phyloP scores from a whole-genome alignment of 768 basidiomycete genomes.

The Lentinula sp. region DNA sequence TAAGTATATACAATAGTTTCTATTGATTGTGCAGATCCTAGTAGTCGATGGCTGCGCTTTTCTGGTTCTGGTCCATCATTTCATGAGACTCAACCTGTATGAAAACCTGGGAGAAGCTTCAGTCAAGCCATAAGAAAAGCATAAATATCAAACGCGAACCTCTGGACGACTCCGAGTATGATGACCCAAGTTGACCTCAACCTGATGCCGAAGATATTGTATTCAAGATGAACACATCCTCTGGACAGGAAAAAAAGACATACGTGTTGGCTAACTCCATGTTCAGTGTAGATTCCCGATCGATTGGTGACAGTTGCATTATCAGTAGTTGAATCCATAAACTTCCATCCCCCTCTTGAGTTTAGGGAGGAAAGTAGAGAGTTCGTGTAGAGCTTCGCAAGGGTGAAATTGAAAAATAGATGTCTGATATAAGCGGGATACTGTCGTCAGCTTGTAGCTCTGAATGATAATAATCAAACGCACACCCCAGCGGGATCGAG shows the following conservation, averaged over 20 bases:
- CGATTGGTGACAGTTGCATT: neutral
- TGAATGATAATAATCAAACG: neutral
- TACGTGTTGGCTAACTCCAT: neutral
- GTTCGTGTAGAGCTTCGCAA: neutral
- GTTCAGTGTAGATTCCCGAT: neutral
- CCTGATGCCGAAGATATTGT: neutral
- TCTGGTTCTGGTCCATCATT: neutral
- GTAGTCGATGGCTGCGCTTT: neutral
- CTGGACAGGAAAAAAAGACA: neutral
- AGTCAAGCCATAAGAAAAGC: neutral
- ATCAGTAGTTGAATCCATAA: neutral
- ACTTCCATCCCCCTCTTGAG: conserved; percentile 2
- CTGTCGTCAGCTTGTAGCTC: too few species aligned
- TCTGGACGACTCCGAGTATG: neutral
- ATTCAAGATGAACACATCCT: neutral
- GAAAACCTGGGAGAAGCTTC: neutral
- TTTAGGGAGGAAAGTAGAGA: neutral
- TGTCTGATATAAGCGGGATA: neutral
- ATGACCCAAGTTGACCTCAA: neutral
- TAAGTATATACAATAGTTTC: too few species aligned
- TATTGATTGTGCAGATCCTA: neutral
- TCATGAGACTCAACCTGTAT: neutral
- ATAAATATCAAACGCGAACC: neutral
- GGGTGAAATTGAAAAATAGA: conserved; percentile 1
- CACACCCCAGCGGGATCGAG: neutral